Evolutionary conservation across 2,329 filamentous ascomycete species (phyloP), one percentile per base, ranked within the genome.

Genomic region (Cordyceps javanica): DNA sequence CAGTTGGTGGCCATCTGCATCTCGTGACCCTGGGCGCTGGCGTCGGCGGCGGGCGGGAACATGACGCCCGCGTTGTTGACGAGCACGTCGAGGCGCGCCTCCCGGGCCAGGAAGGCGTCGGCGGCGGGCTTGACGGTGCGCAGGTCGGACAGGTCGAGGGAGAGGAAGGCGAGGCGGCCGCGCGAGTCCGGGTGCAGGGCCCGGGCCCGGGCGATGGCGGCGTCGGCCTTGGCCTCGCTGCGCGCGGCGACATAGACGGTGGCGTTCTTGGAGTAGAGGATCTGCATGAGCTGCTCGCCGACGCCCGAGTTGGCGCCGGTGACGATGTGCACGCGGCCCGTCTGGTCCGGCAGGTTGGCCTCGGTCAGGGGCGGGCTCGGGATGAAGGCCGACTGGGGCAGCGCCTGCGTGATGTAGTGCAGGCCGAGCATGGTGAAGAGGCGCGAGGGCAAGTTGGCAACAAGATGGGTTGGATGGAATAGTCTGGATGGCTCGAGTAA

Each of bases 231-330:
- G 9, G 68, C 62, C n/a, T 67, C 60, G 4, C 69, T 73, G 39
- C 79, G 76, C 2, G 73, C 74, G 9, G 77, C 77, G 41, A 81
- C 64, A 64, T 81, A 82, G 34, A 82, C 75, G 14, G 70, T 80
- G 41, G 70, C 79, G 56, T 79, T 76, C 23, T 72, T 73, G 4
- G 67, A 64, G 65, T 82, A 83, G n/a, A 83, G 71, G 5, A 82
- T 75, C 42, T 73, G 73, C 52, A 67, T 69, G n/a, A 82, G 70
- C 60, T 80, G 77, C 49, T 74, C 71, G 19, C 79, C 79, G 13
- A 80, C 70, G 77, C 64, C 64, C 3, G 62, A 60, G 56, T 65
- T 65, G 53, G 61, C 62, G 59, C 64, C 64, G 10, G 64, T 82
- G 11, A 83, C 73, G 55, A 82, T 74, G 68, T 73, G 76, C 44